Evolutionary conservation across 2,329 filamentous ascomycete species (phyloP).

Genomic region (Colletotrichum tabaci): DNA sequence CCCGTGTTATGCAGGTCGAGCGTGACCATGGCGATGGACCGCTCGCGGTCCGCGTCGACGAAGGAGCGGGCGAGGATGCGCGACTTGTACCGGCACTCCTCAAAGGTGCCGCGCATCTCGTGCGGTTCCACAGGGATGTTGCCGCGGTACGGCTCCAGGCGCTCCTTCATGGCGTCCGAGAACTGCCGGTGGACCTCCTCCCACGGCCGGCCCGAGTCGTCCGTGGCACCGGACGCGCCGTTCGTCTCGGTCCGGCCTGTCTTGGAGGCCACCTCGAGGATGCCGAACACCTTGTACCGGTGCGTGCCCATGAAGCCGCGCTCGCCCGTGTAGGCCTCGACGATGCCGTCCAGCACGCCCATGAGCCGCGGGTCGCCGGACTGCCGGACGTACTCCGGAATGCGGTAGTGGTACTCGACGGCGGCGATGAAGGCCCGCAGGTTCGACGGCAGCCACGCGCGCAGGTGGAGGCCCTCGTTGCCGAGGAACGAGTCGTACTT

Average conservation of each 20-base stretch:
- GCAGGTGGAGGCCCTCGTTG: conserved; percentile 65
- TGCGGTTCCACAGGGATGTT: conserved; percentile 64
- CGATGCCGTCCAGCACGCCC: conserved; percentile 68
- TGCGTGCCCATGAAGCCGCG: conserved; percentile 71
- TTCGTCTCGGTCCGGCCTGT: conserved; percentile 68
- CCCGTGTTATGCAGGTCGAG: conserved; percentile 68
- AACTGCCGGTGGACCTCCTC: conserved; percentile 66
- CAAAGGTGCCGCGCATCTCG: conserved; percentile 68
- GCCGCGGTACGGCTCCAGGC: conserved; percentile 65
- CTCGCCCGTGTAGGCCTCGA: conserved; percentile 69
- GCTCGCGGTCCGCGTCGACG: conserved; percentile 61
- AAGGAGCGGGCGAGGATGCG: conserved; percentile 60
- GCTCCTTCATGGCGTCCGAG: conserved; percentile 68
- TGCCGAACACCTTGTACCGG: conserved; percentile 71
- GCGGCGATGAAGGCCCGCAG: conserved; percentile 69
- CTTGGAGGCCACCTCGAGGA: conserved; percentile 68
- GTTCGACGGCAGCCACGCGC: conserved; percentile 69
- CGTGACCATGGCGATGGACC: conserved; percentile 64
- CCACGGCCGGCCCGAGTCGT: conserved; percentile 60
- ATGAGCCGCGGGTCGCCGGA: conserved; percentile 65
- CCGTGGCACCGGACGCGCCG: conserved; percentile 62
- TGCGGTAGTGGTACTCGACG: conserved; percentile 67
- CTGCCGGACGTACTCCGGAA: conserved; percentile 67
- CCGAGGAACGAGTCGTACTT: conserved; percentile 68
- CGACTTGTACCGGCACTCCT: conserved; percentile 67